Conservation (phyloP, 2,329 filamentous ascomycete genomes). For the Alternaria solani region DNA sequence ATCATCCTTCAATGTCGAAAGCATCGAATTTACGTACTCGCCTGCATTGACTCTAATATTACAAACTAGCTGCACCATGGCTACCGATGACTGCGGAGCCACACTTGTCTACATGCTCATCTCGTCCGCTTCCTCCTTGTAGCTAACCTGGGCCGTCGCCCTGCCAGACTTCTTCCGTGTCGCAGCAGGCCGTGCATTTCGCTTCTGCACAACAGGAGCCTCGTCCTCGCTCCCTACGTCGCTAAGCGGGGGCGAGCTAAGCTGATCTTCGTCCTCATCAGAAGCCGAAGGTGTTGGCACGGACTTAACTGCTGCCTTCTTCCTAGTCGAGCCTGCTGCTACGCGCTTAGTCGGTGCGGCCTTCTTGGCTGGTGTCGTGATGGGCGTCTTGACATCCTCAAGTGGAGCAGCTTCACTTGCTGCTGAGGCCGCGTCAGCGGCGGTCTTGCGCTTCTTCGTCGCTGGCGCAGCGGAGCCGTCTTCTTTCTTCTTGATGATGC, state of each 20-base stretch:
- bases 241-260: constrained; percentile 50
- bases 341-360: constrained; percentile 29
- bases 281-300: constrained; percentile 55
- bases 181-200: constrained; percentile 31
- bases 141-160: constrained; percentile 38
- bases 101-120: constrained; percentile 30
- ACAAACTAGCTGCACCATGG: not conserved
- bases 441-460: constrained; percentile 45
- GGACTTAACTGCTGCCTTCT: constrained; percentile 46
- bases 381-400: constrained; percentile 46
- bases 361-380: constrained; percentile 52
- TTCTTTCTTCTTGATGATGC: constrained; percentile 66
- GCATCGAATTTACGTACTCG: constrained; percentile 3
- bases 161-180: constrained; percentile 41
- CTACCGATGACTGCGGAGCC: not conserved
- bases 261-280: constrained; percentile 46
- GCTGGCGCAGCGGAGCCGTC: constrained; percentile 40
- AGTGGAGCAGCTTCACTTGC: constrained; percentile 39
- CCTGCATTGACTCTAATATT: not conserved
- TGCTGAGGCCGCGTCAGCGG: constrained; percentile 34
- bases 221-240: constrained; percentile 48
- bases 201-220: constrained; percentile 33
- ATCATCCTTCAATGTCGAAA: constrained; percentile 1
- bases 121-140: constrained; percentile 46
- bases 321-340: constrained; percentile 45